These are phyloP conservation scores for Urtica urens DNA, from an alignment of 306 rosid genomes.

Conservation along the genomic window DNA sequence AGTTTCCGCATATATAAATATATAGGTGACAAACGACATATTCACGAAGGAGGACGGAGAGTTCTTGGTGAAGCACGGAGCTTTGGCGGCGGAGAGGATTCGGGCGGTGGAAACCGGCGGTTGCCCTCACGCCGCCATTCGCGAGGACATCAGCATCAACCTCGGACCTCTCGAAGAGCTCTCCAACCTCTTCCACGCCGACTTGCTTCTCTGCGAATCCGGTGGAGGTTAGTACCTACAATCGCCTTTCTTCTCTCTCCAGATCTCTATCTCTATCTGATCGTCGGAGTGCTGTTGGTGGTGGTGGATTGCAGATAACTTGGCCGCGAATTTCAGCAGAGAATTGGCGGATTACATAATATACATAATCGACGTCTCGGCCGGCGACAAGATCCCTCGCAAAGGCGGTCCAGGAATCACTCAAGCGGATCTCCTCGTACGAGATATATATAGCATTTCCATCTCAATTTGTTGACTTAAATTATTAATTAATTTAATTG, in stretches of 20 bases:
- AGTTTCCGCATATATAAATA: background rate
- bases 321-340: slow-evolving; percentile 98
- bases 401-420: slow-evolving; percentile 99
- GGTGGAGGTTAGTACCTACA: too few species aligned
- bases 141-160: slow-evolving; percentile 94
- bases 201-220: slow-evolving; percentile 92
- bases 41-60: slow-evolving; percentile 97
- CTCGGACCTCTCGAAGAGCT: slow-evolving; percentile 96
- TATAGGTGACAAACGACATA: slow-evolving; percentile 90
- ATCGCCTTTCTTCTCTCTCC: too few species aligned
- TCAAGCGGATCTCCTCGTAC: slow-evolving; percentile 96
- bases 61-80: slow-evolving; percentile 85
- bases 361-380: slow-evolving; percentile 94
- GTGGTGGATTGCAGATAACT: slow-evolving; percentile 60
- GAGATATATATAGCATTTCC: too few species aligned
- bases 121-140: slow-evolving; percentile 92
- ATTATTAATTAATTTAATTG: too few species aligned
- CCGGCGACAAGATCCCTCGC: slow-evolving; percentile 92
- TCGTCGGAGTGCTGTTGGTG: too few species aligned
- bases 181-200: slow-evolving; percentile 63
- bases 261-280: too few species aligned
- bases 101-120: slow-evolving; percentile 98
- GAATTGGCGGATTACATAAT: slow-evolving; percentile 96
- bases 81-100: slow-evolving; percentile 86
- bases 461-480: too few species aligned